These are phyloP conservation scores for Lophium mytilinum DNA, from an alignment of 495 filamentous ascomycete species.

Conservation along the genomic window DNA sequence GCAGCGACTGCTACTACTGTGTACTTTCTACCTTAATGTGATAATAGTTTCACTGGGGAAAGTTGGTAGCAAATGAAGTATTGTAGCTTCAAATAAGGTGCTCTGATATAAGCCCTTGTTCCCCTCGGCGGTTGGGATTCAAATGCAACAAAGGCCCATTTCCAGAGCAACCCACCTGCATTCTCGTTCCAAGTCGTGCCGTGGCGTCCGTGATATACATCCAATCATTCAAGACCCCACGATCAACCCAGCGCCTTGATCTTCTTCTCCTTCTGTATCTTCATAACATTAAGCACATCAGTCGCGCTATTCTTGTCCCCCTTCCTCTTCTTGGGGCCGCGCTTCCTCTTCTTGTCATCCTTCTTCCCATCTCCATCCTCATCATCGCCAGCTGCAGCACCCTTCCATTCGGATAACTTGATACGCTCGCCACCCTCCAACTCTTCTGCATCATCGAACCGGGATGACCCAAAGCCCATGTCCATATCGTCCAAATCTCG, in stretches of 20 bases:
- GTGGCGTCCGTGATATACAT: too few species aligned
- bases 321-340: constrained; percentile 78
- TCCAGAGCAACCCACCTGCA: too few species aligned
- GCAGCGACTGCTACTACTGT: neutral
- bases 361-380: constrained; percentile 39
- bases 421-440: constrained; percentile 50
- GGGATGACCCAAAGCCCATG: constrained; percentile 81
- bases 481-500: constrained; percentile 91
- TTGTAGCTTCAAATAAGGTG: neutral
- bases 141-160: too few species aligned
- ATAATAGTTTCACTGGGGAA: neutral
- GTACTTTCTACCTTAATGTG: neutral
- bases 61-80: neutral
- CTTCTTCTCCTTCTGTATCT: constrained; percentile 48
- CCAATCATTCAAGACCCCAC: too few species aligned
- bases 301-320: constrained; percentile 72
- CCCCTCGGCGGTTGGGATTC: too few species aligned
- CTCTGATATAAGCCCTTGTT: too few species aligned
- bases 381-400: constrained; percentile 39
- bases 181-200: too few species aligned
- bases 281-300: constrained; percentile 74
- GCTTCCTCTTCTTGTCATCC: constrained; percentile 62
- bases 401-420: constrained; percentile 57
- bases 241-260: neutral
- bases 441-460: constrained; percentile 75